Evolutionary conservation across 2,329 filamentous ascomycete species (phyloP).

Genomic region (Fusarium anthophilum): DNA sequence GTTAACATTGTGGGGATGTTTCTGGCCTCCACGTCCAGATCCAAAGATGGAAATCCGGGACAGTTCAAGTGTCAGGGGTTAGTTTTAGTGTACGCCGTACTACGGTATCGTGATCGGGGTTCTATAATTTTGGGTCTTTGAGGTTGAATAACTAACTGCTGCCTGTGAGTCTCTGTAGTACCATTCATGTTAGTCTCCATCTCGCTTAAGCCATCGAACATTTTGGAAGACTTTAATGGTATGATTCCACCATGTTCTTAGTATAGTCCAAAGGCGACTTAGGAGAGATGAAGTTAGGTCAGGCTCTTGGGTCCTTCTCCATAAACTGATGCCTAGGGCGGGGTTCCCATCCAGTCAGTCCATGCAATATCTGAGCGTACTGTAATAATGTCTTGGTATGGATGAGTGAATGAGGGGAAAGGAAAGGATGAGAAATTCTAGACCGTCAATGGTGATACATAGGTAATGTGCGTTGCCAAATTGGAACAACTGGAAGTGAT

Average conservation of each 20-base stretch:
- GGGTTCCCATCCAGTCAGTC: conserved; percentile 10
- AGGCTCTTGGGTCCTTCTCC: not conserved
- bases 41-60: conserved; percentile 32
- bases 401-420: not conserved
- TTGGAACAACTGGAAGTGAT: conserved; percentile 23
- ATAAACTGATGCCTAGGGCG: conserved; percentile 30
- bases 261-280: not conserved
- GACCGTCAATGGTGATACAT: not conserved
- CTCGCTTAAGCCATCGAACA: not conserved
- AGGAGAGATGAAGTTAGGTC: not conserved
- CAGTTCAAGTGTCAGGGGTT: conserved; percentile 6
- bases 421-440: not conserved
- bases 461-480: not conserved
- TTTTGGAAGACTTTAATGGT: not conserved
- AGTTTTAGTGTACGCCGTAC: not conserved
- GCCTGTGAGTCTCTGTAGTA: conserved; percentile 1
- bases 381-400: conserved; percentile 1
- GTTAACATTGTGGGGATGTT: conserved; percentile 25
- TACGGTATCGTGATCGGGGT: not conserved
- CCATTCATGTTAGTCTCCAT: not conserved
- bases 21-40: conserved; percentile 9
- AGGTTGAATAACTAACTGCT: conserved; percentile 8
- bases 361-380: not conserved
- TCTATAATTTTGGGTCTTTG: not conserved
- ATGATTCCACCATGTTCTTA: not conserved